Percentiles rank a stretch among this genome's conserved stretches.
Evolutionary conservation across 805 yeast species (phyloP).

Genomic region (Tetrapisispora phaffii): DNA sequence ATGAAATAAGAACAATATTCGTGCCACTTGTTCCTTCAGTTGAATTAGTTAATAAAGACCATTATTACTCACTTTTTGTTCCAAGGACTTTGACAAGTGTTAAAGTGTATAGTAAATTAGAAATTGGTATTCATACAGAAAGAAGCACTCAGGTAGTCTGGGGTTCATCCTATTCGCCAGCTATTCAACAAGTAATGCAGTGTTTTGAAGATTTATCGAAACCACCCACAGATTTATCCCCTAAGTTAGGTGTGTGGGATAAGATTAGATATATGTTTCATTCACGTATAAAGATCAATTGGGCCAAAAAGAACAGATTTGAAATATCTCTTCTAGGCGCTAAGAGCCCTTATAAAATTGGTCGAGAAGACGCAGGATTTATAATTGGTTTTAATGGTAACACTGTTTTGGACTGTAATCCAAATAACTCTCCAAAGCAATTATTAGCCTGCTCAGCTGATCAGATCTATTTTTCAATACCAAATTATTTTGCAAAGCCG

Average conservation of each 20-base stretch:
- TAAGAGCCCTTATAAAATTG: constrained; percentile 64
- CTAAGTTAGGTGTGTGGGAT: constrained; percentile 88
- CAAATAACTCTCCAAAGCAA: constrained; percentile 54
- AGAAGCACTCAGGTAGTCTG: constrained; percentile 62
- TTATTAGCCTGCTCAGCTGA: constrained; percentile 57
- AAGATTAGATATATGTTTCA: constrained; percentile 69
- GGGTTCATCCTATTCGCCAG: constrained; percentile 81
- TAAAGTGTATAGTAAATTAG: constrained; percentile 57
- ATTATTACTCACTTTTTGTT: constrained; percentile 47
- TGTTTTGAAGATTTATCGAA: constrained; percentile 77
- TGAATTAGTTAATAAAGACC: constrained; percentile 30
- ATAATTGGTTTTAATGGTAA: constrained; percentile 58
- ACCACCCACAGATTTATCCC: constrained; percentile 82
- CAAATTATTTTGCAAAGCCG: constrained; percentile 54
- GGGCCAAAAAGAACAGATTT: constrained; percentile 42
- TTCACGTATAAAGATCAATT: constrained; percentile 49
- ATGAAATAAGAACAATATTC: constrained; percentile 47
- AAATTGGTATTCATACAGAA: constrained; percentile 44
- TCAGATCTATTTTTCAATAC: constrained; percentile 59
- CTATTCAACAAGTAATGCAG: constrained; percentile 67
- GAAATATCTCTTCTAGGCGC: constrained; percentile 64
- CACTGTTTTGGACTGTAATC: constrained; percentile 52
- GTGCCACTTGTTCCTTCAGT: constrained; percentile 53
- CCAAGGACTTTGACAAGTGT: constrained; percentile 71
- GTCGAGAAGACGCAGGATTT: constrained; percentile 66